Base-by-base conservation (phyloP, 805 yeast species). In the Saturnispora zaruensis region DNA sequence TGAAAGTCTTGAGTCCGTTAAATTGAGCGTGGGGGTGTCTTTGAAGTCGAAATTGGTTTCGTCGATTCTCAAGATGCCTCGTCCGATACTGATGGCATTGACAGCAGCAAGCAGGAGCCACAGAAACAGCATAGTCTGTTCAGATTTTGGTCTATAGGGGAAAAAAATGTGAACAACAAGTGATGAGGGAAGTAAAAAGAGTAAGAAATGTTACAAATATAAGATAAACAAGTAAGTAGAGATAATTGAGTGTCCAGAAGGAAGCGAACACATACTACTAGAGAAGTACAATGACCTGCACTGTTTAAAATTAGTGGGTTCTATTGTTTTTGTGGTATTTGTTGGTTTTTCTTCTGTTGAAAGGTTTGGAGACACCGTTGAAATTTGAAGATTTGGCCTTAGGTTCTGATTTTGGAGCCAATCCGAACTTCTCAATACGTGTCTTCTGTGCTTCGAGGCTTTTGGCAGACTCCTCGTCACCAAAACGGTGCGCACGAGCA, bases 391-490 rank as follows among this genome's bases (percentile, higher is more conserved):
- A 5, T 32, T 34, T 41, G 18, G 36, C 34, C 4, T 44, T 41
- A 7, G 26, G 16, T 38, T 33, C 34, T 32, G 50, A 20, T 21
- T 45, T 45, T 45, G 73, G 63, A 53, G 81, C 84, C 45, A 87
- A 78, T 26, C 97, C 98, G 62, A 88, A 90, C 70, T 87, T 88
- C 63, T 83, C 82, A 55, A 89, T 79, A 62, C 96, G 78, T 34
- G 73, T 73, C 58, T 88, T 69, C 53, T 78, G 82, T 53, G 77
- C 79, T 60, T 78, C 78, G 44, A 84, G 77, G 36, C 72, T 72
- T 24, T 77, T 75, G 20, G 68, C 69, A 28, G 59, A 63, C 13
- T 69, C 68, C 47, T 82, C 88, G 53, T 74, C 76, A 21, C 91
- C 93, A 59, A 89, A 90, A 64, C 87, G 86, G 61, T 78, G 78